Conservation (phyloP, 208 protist genomes). For the Acanthamoeba divionensis region DNA sequence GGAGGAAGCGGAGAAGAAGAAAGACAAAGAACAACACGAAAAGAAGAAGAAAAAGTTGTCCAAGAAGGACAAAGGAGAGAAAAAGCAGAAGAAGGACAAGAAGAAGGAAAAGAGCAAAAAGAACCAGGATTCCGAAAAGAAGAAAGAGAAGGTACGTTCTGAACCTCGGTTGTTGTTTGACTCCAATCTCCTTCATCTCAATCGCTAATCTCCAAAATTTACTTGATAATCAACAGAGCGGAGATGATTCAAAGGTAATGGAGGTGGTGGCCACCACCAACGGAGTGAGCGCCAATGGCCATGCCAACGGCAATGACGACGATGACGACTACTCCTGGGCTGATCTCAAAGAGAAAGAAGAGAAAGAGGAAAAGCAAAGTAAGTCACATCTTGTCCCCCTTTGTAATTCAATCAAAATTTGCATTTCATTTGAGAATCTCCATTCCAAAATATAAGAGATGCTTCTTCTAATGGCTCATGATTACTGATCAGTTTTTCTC, state of each 20-base stretch:
- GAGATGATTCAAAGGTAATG: neutral
- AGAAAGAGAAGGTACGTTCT: neutral
- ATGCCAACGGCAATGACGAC: neutral
- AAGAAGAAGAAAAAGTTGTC: constrained; percentile 3
- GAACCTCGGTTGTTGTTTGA: neutral
- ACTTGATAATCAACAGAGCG: neutral
- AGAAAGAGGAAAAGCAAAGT: neutral
- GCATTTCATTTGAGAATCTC: neutral
- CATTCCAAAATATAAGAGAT: too few species aligned
- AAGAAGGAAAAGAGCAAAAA: constrained; percentile 3
- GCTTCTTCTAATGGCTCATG: too few species aligned
- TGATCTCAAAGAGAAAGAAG: neutral
- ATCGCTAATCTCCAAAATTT: neutral
- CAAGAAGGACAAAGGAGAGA: constrained; percentile 7
- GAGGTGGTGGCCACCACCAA: neutral
- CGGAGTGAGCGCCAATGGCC: neutral
- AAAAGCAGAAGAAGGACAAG: neutral
- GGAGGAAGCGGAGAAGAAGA: neutral
- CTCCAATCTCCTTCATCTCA: neutral
- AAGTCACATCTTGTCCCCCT: neutral
- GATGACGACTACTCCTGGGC: neutral
- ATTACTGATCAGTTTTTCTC: neutral
- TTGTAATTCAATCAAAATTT: neutral
- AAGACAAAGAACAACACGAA: neutral
- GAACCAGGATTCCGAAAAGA: neutral